These are phyloP conservation scores for Coemansia sp. DNA, from an alignment of 192 early-diverging fungal species.

Conservation along the genomic window DNA sequence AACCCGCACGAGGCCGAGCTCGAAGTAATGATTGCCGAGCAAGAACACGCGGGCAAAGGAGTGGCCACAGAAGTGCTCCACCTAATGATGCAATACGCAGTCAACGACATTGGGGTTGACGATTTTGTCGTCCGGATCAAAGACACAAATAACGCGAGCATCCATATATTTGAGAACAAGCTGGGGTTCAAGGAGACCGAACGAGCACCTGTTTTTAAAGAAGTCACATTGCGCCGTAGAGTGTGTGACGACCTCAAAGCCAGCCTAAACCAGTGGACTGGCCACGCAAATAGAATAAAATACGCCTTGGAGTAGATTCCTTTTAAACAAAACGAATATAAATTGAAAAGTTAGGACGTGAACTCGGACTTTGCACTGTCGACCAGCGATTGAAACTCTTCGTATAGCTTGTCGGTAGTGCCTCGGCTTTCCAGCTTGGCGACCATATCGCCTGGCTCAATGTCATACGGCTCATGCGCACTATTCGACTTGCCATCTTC, in stretches of 20 bases:
- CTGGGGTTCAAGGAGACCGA: conserved; percentile 50
- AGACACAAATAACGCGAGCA: conserved; percentile 45
- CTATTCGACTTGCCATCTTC: not conserved
- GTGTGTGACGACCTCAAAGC: conserved; percentile 18
- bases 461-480: not conserved
- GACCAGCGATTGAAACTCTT: conserved; percentile 24
- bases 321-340: not conserved
- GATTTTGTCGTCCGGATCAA: conserved; percentile 54
- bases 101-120: conserved; percentile 39
- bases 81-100: conserved; percentile 55
- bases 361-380: conserved; percentile 36
- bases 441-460: conserved; percentile 36
- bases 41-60: conserved; percentile 22
- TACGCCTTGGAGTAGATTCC: conserved; percentile 3
- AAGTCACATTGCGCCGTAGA: conserved; percentile 43
- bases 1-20: conserved; percentile 76
- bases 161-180: conserved; percentile 41
- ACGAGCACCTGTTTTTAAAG: conserved; percentile 42
- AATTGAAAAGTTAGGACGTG: conserved; percentile 5
- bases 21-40: conserved; percentile 92
- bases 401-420: conserved; percentile 21
- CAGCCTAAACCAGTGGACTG: conserved; percentile 9
- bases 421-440: conserved; percentile 32
- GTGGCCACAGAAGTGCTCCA: conserved; percentile 46
- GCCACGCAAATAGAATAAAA: conserved; percentile 17